These are phyloP conservation scores for Trichoderma atrobrunneum DNA, from an alignment of 2,329 filamentous ascomycete genomes.

Conservation along the genomic window DNA sequence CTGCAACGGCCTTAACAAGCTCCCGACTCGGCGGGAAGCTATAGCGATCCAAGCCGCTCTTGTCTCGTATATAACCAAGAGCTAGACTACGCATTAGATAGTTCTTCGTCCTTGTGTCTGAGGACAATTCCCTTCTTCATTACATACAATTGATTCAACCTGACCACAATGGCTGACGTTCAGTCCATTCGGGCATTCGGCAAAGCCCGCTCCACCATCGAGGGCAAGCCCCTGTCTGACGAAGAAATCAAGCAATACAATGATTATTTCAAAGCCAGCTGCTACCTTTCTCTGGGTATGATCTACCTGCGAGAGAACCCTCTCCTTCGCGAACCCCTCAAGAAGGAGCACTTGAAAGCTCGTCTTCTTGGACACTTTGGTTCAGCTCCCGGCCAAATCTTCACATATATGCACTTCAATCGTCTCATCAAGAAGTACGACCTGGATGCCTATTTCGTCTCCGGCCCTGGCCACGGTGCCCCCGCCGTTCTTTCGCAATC, in stretches of 20 bases:
- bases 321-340: slow-evolving; percentile 66
- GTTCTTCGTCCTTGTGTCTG: background rate
- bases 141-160: background rate
- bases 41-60: background rate
- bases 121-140: background rate
- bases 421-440: slow-evolving; percentile 78
- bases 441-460: slow-evolving; percentile 69
- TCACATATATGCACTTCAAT: slow-evolving; percentile 81
- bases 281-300: slow-evolving; percentile 77
- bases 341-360: slow-evolving; percentile 68
- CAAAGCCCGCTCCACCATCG: slow-evolving; percentile 61
- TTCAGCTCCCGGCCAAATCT: slow-evolving; percentile 75
- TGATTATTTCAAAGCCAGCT: slow-evolving; percentile 70
- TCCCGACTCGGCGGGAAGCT: background rate
- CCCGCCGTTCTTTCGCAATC: slow-evolving; percentile 73
- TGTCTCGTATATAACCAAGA: slow-evolving; percentile 10
- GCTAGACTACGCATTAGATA: background rate
- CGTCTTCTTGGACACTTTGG: slow-evolving; percentile 76
- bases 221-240: slow-evolving; percentile 58
- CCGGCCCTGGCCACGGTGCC: slow-evolving; percentile 74
- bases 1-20: background rate
- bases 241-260: slow-evolving; percentile 68
- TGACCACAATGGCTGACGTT: slow-evolving; percentile 38
- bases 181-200: slow-evolving; percentile 64
- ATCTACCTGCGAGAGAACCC: slow-evolving; percentile 75